Evolutionary conservation across 306 rosid genomes (phyloP), one percentile per base, ranked within the genome.

Genomic region (Casuarina equisetifolia): DNA sequence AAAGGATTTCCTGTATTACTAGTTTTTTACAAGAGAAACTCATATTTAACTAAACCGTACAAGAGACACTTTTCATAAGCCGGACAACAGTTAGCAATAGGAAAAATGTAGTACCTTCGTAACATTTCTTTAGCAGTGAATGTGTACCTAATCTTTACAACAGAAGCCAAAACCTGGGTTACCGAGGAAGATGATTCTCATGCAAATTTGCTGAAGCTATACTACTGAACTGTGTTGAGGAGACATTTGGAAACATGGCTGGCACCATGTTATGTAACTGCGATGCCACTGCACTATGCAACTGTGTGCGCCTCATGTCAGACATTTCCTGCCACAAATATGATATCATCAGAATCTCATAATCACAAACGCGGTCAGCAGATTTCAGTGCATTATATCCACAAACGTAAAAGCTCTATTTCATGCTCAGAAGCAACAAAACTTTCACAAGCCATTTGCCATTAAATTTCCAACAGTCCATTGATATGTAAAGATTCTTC

Each of bases 181-280:
- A 87, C 19, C 85, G 87, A 46, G 90, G 84, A 75, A 79, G 88
- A 25, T 70, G 82, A 78, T 79, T 85, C 38, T 83, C 89, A 6
- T 83, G 91, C 79, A 83, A 62, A 73, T 87, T 86, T 75, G 82
- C 74, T 55, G 88, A 68, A 66, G 80, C 69, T 45, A 88, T 80
- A 50, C 69, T 69, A 53, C 80, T 87, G 72, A 78, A 85, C 36
- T 80, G 81, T 10, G 85, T 19, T 6, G 88, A 42, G 0, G 87
- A 9, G 59, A 78, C 85, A 75, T 86, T 86, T 45, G 81, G 86
- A 79, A 83, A 81, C 70, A 88, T 75, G 19, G 87, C 46, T 1
- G 91, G 91, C 51, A 81, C 77, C 86, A 85, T 75, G 53, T 48
- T 88, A 58, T 83, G 86, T 64, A 85, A 87, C 77, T 85, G 91